Percentiles rank a stretch among this genome's conserved stretches.
phyloP scores from a whole-genome alignment of 352 stramenopile species.

The Phytophthora lateralis region DNA sequence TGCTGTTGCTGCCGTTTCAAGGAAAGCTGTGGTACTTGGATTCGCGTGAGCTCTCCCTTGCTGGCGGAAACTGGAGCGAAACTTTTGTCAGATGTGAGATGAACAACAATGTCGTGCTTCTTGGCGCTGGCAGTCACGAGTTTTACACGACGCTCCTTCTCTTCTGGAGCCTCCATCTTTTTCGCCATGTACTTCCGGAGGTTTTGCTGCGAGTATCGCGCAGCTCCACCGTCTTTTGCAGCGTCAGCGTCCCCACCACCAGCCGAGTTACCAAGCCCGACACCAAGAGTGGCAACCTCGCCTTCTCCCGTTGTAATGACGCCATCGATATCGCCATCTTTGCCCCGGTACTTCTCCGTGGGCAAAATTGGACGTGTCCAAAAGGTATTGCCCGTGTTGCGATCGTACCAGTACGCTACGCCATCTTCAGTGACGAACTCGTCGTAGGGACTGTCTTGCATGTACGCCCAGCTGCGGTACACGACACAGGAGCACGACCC shows the following conservation, averaged over 20 bases:
- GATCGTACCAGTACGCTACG: slow-evolving; percentile 92
- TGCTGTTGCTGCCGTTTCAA: slow-evolving; percentile 37
- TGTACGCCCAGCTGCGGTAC: slow-evolving; percentile 93
- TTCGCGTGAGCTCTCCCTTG: slow-evolving; percentile 46
- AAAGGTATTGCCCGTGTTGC: slow-evolving; percentile 85
- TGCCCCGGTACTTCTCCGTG: slow-evolving; percentile 70
- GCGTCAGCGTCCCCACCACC: slow-evolving; percentile 14
- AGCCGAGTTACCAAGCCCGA: slow-evolving; percentile 41
- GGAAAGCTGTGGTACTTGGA: slow-evolving; percentile 60
- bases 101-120: slow-evolving; percentile 62
- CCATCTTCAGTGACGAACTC: slow-evolving; percentile 93
- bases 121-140: slow-evolving; percentile 61
- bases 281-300: slow-evolving; percentile 74
- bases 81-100: slow-evolving; percentile 25
- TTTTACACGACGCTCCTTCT: slow-evolving; percentile 61
- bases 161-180: slow-evolving; percentile 76
- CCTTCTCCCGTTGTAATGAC: slow-evolving; percentile 75
- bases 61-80: neutral
- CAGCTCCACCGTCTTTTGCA: slow-evolving; percentile 38
- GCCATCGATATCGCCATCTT: slow-evolving; percentile 83
- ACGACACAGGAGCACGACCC: slow-evolving; percentile 86
- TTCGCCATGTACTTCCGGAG: slow-evolving; percentile 89
- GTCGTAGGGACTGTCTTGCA: slow-evolving; percentile 84
- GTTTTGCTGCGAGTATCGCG: slow-evolving; percentile 64
- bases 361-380: slow-evolving; percentile 90